A percentile compares a stretch with the other conserved stretches of the same genome.
These are phyloP conservation scores for Zasmidium angulare DNA, from an alignment of 2,329 filamentous ascomycete genomes.

Conservation along the genomic window DNA sequence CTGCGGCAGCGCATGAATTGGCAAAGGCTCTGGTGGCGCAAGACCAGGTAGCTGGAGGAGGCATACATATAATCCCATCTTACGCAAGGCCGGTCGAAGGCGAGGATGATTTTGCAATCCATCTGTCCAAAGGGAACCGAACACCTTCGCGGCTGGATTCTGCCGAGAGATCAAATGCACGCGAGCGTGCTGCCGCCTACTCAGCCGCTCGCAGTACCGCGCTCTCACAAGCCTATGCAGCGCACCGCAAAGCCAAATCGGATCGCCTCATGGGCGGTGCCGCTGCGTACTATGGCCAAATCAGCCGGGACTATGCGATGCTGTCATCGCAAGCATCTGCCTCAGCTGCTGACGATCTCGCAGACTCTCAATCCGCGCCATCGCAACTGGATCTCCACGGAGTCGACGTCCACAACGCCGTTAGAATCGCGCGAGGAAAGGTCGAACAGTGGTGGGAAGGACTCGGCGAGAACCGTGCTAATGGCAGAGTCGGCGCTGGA, in stretches of 20 bases:
- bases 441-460: slow-evolving; percentile 74
- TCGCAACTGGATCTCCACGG: slow-evolving; percentile 77
- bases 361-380: slow-evolving; percentile 61
- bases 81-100: slow-evolving; percentile 45
- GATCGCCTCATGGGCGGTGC: slow-evolving; percentile 73
- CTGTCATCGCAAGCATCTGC: slow-evolving; percentile 60
- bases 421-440: slow-evolving; percentile 69
- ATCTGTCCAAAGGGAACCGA: background rate
- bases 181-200: slow-evolving; percentile 34
- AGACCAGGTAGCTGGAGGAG: slow-evolving; percentile 37
- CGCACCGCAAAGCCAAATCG: slow-evolving; percentile 64
- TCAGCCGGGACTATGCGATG: slow-evolving; percentile 64
- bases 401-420: slow-evolving; percentile 75
- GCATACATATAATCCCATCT: slow-evolving; percentile 50
- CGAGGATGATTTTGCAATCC: slow-evolving; percentile 22
- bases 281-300: slow-evolving; percentile 71
- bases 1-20: slow-evolving; percentile 59
- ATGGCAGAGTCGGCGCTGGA: slow-evolving; percentile 44
- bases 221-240: slow-evolving; percentile 57
- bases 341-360: slow-evolving; percentile 68
- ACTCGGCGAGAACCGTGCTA: slow-evolving; percentile 64
- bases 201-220: slow-evolving; percentile 50
- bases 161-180: background rate
- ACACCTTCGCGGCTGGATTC: slow-evolving; percentile 12
- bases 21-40: slow-evolving; percentile 53